Base-by-base conservation (phyloP, 208 protist species). In the Acanthamoeba lenticulata region DNA sequence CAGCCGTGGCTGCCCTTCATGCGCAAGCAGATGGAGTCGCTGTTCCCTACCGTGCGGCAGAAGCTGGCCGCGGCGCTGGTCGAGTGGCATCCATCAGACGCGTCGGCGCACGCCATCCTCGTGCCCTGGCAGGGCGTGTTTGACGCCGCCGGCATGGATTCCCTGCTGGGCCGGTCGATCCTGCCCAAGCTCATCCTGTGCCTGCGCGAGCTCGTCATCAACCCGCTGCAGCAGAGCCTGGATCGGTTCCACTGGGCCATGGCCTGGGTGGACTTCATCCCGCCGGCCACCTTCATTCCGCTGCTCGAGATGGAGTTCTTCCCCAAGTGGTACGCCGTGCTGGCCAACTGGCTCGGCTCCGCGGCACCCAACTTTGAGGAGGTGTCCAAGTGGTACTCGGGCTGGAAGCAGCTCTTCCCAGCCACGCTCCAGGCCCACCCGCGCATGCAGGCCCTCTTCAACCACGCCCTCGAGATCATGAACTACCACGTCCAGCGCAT, bases 241-340 rank as follows among this genome's bases (percentile, higher is more conserved):
- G 94, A 95, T 1, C 88, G 42, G 36, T 95, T 92, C 72, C 34
- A 72, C 34, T 94, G 90, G 85, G 94, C 94, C 2, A 88, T 95
- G 88, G 19, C 38, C n/a, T 95, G 94, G 94, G 42, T 40, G 13
- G 94, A 94, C 89, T n/a, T 95, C n/a, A 49, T 95, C 19, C 6
- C 72, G 34, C 38, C 40, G 1, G 47, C 7, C 29, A 36, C 2
- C 69, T 57, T 95, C 15, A 32, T 95, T 2, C 34, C 89, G 44
- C 90, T 95, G 6, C 85, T 95, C 13, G 94, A 95, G 79, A 57
- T 38, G 36, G 94, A 95, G 45, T 95, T 95, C 90, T 95, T 95
- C 94, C 94, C 94, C 62, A 72, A 74, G 90, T 95, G 94, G 94
- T 79, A 55, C 19, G n/a, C 36, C n/a, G 94, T 89, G 11, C 94